Evolutionary conservation across 345 rosid genomes (phyloP).

Genomic region (Gossypium anomalum): DNA sequence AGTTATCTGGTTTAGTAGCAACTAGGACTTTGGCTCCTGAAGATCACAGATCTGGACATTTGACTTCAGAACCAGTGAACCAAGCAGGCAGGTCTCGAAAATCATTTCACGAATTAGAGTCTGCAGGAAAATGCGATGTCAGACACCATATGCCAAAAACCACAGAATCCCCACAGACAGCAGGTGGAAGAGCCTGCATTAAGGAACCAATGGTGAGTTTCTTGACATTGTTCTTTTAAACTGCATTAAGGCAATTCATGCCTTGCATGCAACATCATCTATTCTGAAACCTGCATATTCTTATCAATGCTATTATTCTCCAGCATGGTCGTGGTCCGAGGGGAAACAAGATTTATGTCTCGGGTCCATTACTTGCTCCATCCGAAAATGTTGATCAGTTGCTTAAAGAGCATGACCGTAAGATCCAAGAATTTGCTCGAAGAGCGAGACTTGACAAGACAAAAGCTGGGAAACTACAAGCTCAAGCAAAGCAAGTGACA

Average conservation of each 20-base stretch:
- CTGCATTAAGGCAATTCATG: background rate
- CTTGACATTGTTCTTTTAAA: background rate
- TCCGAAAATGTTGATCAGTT: constrained; percentile 81
- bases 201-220: constrained; percentile 47
- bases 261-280: background rate
- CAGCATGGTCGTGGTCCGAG: constrained; percentile 48
- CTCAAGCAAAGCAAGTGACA: constrained; percentile 20
- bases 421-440: constrained; percentile 67
- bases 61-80: constrained; percentile 25
- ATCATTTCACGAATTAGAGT: constrained; percentile 24
- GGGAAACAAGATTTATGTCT: constrained; percentile 75
- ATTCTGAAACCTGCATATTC: constrained; percentile 6
- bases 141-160: constrained; percentile 24
- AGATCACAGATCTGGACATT: constrained; percentile 23
- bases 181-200: constrained; percentile 28
- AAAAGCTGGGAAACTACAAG: constrained; percentile 23
- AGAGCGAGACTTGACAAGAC: constrained; percentile 42
- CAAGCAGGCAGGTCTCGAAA: constrained; percentile 26
- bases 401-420: constrained; percentile 78
- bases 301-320: constrained; percentile 13
- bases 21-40: constrained; percentile 38
- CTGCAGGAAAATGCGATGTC: constrained; percentile 30
- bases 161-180: constrained; percentile 31
- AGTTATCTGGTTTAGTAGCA: constrained; percentile 46
- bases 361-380: constrained; percentile 76